Percentiles rank a stretch among this genome's conserved stretches.
These are phyloP conservation scores for Gaertneriomyces semiglobifer DNA, from an alignment of 192 early-diverging fungal genomes.

Conservation along the genomic window DNA sequence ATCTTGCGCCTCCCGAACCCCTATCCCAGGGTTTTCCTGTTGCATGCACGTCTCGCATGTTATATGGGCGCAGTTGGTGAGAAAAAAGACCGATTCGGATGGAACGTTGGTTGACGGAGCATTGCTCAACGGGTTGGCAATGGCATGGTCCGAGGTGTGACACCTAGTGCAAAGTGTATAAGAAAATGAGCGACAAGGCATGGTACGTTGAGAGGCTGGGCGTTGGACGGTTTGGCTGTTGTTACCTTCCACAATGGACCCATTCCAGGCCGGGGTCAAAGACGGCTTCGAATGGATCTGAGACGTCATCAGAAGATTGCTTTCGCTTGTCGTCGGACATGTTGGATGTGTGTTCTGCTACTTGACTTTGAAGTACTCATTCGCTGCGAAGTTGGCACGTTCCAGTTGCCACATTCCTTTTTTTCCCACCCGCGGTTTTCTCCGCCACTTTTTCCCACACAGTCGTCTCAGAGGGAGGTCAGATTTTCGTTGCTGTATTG, in stretches of 20 bases:
- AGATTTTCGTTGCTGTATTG: too few species aligned
- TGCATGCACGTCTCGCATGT: conserved; percentile 20
- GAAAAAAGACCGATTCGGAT: conserved; percentile 12
- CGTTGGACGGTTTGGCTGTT: not conserved
- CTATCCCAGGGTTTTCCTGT: conserved; percentile 12
- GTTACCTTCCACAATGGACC: conserved; percentile 26
- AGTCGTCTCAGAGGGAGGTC: too few species aligned
- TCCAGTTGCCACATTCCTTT: too few species aligned
- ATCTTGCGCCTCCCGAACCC: not conserved
- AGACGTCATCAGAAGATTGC: not conserved
- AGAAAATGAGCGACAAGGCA: not conserved
- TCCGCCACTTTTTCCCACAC: too few species aligned
- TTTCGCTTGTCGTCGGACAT: not conserved
- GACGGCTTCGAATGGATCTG: conserved; percentile 11
- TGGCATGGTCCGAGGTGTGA: conserved; percentile 15
- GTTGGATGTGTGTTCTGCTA: too few species aligned
- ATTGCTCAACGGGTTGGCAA: conserved; percentile 11
- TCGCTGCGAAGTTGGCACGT: too few species aligned
- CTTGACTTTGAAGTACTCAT: too few species aligned
- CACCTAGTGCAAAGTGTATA: not conserved
- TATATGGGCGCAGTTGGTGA: conserved; percentile 28
- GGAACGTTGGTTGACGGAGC: not conserved
- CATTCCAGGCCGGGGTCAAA: conserved; percentile 24
- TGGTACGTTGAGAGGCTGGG: not conserved
- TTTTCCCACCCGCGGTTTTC: too few species aligned